phyloP scores from a whole-genome alignment of 495 filamentous ascomycete genomes.

The Talaromyces nanjingensis region DNA sequence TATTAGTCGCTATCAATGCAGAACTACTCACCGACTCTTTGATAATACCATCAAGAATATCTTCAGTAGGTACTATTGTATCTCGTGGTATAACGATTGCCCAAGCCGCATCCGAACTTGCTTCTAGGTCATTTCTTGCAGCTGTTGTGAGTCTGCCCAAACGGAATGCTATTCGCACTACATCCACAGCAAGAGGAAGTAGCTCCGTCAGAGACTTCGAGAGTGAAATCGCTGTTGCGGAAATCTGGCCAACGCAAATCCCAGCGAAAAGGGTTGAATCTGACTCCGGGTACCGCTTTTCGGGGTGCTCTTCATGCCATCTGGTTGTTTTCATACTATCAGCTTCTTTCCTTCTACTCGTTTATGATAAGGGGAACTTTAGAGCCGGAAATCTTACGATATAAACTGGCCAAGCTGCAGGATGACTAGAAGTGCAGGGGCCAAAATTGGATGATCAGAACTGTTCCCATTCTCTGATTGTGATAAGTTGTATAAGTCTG shows the following conservation, averaged over 20 bases:
- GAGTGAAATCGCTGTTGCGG: conserved; percentile 24
- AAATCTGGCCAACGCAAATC: conserved; percentile 28
- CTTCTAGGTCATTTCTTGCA: neutral
- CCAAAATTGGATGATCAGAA: neutral
- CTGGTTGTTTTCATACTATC: neutral
- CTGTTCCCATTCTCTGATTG: neutral
- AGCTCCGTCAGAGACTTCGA: conserved; percentile 20
- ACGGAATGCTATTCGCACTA: conserved; percentile 26
- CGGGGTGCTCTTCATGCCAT: neutral
- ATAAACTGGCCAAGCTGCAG: neutral
- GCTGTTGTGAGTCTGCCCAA: conserved; percentile 13
- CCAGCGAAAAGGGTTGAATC: conserved; percentile 12
- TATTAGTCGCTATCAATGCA: neutral
- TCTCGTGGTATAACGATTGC: neutral
- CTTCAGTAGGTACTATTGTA: neutral
- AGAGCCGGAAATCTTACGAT: neutral
- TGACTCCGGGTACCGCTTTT: neutral
- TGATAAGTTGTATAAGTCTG: neutral
- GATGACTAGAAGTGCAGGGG: neutral
- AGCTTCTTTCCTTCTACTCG: neutral
- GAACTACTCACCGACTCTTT: neutral
- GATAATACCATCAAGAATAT: neutral
- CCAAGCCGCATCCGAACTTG: neutral
- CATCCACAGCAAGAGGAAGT: conserved; percentile 18
- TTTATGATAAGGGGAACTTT: neutral